Base-by-base conservation (phyloP, 192 early-diverging fungal species). In the Rhizoclosmatium globosum region DNA sequence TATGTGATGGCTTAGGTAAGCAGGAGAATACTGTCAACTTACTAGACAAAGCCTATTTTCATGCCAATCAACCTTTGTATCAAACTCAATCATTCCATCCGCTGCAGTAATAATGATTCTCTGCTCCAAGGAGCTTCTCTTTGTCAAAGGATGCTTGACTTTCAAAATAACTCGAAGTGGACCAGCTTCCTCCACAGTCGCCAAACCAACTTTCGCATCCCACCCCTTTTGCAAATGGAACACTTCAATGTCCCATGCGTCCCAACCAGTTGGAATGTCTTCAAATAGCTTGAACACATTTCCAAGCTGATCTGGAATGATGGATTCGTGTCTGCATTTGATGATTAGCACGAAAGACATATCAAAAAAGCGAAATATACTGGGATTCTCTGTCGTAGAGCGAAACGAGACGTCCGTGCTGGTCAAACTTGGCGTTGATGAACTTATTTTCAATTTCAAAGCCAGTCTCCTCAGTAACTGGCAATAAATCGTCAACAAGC, bases 11-110 rank as follows among this genome's bases (percentile, higher is more conserved):
- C 17, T 13, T 53, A 13, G 50, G 9, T 53, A 7, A 41, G 69
- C 0, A 45, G 58, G 46, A 66, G 56, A n/a, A 77, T 7, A 17
- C 6, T 53, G 50, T 53, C 50, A 7, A 2, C 41, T 67, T 85
- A 92, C 92, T 71, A 98, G 85, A 57, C 96, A 90, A 80, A 92
- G 88, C 73, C 93, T 87, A 82, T 89, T 94, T 83, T 99, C 98
- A 76, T 98, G 84, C 98, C 98, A 99, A 59, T 95, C 91, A 17
- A 96, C 94, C 17, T 91, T 87, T 70, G 90, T 96, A 31, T 93
- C 93, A 89, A 98, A 99, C 71, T 96, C 96, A 46, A 99, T 75
- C 1, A 91, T 86, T n/a, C 83, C 86, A 31, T 95, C 94, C 3
- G 74, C 76, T 0, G 95, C 94, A 2, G 85, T 88, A n/a, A 99